phyloP scores from a whole-genome alignment of 2,329 filamentous ascomycete genomes.

The Zelopaecilomyces penicillatus region DNA sequence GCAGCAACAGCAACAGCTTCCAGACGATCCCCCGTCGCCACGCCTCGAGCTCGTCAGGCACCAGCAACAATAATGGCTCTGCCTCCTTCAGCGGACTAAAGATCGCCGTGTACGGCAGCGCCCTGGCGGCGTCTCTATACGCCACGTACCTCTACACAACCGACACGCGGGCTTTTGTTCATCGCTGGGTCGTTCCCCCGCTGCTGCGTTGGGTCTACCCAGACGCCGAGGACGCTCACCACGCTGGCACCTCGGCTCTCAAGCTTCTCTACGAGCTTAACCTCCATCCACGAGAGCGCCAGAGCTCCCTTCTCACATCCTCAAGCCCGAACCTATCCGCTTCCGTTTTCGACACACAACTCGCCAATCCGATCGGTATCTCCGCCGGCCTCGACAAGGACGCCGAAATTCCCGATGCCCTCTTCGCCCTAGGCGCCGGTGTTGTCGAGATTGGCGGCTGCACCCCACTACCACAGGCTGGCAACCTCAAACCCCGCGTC shows the following conservation, averaged over 20 bases:
- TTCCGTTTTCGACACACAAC: slow-evolving; percentile 63
- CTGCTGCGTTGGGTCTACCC: slow-evolving; percentile 57
- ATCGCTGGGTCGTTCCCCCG: slow-evolving; percentile 60
- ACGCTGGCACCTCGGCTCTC: slow-evolving; percentile 62
- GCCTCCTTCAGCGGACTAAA: slow-evolving; percentile 15
- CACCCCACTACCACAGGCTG: slow-evolving; percentile 77
- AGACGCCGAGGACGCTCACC: slow-evolving; percentile 88
- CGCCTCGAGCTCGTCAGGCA: slow-evolving; percentile 4
- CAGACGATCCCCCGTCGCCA: slow-evolving; percentile 1
- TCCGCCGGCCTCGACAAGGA: slow-evolving; percentile 96
- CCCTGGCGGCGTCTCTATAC: slow-evolving; percentile 33
- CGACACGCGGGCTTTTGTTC: slow-evolving; percentile 63
- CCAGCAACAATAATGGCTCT: neutral
- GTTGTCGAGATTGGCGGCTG: slow-evolving; percentile 89
- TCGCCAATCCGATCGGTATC: slow-evolving; percentile 85
- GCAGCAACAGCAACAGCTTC: neutral
- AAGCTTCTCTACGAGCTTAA: slow-evolving; percentile 65
- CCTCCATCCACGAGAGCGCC: slow-evolving; percentile 75
- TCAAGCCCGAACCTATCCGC: slow-evolving; percentile 18
- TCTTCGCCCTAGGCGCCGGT: slow-evolving; percentile 77
- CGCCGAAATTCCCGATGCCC: slow-evolving; percentile 74
- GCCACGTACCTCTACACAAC: slow-evolving; percentile 61
- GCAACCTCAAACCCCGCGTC: slow-evolving; percentile 80
- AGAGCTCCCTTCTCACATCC: slow-evolving; percentile 26
- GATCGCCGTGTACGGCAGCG: slow-evolving; percentile 31